Percentiles rank a stretch among this genome's conserved stretches.
Evolutionary conservation across 2,329 filamentous ascomycete genomes (phyloP).

Genomic region (Leptographium flavum): DNA sequence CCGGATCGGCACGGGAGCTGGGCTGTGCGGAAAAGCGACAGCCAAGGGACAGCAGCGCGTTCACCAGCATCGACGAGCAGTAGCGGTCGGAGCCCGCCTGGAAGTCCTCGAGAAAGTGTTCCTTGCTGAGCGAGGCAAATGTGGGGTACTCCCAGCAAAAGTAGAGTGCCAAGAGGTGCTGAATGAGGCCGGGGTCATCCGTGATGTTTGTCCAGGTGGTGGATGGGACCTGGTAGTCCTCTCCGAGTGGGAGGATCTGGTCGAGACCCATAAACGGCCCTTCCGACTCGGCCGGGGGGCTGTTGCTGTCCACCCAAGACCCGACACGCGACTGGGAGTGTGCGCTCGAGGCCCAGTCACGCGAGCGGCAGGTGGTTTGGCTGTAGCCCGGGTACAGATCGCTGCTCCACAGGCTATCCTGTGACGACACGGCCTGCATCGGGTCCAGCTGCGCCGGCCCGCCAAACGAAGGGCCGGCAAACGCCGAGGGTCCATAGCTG

Average conservation of each 20-base stretch:
- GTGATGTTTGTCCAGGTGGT: slow-evolving; percentile 49
- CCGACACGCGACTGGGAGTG: slow-evolving; percentile 32
- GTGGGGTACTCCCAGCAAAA: slow-evolving; percentile 68
- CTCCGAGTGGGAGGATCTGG: slow-evolving; percentile 30
- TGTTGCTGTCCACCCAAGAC: slow-evolving; percentile 33
- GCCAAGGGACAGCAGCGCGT: slow-evolving; percentile 49
- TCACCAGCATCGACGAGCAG: slow-evolving; percentile 54
- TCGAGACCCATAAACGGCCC: slow-evolving; percentile 25
- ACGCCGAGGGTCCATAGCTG: slow-evolving; percentile 17
- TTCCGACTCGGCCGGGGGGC: slow-evolving; percentile 13
- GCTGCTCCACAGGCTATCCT: slow-evolving; percentile 28
- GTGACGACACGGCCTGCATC: not conserved
- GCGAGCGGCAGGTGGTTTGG: slow-evolving; percentile 34
- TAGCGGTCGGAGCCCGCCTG: slow-evolving; percentile 44
- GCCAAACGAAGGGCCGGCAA: too few relatives aligned
- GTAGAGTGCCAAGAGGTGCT: slow-evolving; percentile 51
- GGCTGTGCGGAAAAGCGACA: slow-evolving; percentile 55
- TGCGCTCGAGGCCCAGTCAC: slow-evolving; percentile 27
- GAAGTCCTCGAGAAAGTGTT: slow-evolving; percentile 56
- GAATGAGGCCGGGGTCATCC: slow-evolving; percentile 39
- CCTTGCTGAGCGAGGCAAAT: slow-evolving; percentile 57
- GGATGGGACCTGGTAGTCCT: slow-evolving; percentile 27
- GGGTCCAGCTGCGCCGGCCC: slow-evolving; percentile 19
- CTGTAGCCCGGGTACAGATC: slow-evolving; percentile 28
- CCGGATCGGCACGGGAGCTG: slow-evolving; percentile 45